phyloP scores from a whole-genome alignment of 2,329 filamentous ascomycete species.

The Aspergillus niger region DNA sequence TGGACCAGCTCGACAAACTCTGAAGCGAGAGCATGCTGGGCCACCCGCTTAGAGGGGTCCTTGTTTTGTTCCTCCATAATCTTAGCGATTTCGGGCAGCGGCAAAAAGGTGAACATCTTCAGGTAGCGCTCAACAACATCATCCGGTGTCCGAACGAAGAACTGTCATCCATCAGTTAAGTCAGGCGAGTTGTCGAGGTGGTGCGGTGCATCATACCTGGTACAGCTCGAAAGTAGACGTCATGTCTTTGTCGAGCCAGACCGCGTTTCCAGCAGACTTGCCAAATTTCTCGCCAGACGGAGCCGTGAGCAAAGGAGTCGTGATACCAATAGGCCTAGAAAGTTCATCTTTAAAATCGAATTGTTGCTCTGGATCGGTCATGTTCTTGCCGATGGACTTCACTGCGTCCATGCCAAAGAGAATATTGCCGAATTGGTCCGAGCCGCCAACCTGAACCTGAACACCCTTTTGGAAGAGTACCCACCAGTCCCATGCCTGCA shows the following conservation, averaged over 20 bases:
- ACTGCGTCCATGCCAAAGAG: constrained; percentile 84
- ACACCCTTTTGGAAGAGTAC: constrained; percentile 72
- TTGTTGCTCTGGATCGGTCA: constrained; percentile 40
- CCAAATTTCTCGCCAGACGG: constrained; percentile 87
- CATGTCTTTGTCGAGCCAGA: constrained; percentile 85
- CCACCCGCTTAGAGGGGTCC: constrained; percentile 70
- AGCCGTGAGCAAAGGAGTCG: constrained; percentile 85
- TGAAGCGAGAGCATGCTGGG: constrained; percentile 79
- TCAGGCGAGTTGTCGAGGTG: not conserved
- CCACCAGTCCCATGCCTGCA: constrained; percentile 98
- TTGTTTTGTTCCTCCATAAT: constrained; percentile 68
- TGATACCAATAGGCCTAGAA: constrained; percentile 73
- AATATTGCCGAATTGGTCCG: constrained; percentile 97
- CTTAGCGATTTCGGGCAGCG: constrained; percentile 65
- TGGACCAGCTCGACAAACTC: constrained; percentile 83
- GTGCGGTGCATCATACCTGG: constrained; percentile 49
- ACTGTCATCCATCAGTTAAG: constrained; percentile 54
- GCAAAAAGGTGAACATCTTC: constrained; percentile 87
- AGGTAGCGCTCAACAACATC: constrained; percentile 78
- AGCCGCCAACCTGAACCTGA: constrained; percentile 89
- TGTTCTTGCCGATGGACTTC: constrained; percentile 66
- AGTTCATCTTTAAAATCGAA: constrained; percentile 40
- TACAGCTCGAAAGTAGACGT: constrained; percentile 86
- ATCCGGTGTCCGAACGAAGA: constrained; percentile 82
- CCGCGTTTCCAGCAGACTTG: constrained; percentile 88